These are phyloP conservation scores for Pyronema omphalodes DNA, from an alignment of 495 filamentous ascomycete genomes.

Conservation along the genomic window DNA sequence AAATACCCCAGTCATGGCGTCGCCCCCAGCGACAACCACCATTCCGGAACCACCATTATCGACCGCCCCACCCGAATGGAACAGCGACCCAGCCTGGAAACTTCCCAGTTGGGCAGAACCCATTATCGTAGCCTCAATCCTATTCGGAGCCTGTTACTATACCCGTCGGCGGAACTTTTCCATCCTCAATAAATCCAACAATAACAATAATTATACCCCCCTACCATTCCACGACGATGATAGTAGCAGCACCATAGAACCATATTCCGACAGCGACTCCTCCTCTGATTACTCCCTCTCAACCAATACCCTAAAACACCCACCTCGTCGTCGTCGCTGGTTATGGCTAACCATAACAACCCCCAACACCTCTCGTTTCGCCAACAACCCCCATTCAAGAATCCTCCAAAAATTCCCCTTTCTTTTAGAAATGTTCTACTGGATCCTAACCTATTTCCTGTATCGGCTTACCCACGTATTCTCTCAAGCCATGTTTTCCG, in stretches of 20 bases:
- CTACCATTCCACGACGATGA: conserved; percentile 15
- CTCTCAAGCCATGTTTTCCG: conserved; percentile 38
- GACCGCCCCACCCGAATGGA: conserved; percentile 22
- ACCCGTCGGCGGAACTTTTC: conserved; percentile 34
- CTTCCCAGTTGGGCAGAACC: conserved; percentile 40
- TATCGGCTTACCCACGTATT: conserved; percentile 42
- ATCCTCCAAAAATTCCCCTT: conserved; percentile 54
- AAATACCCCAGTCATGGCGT: neutral
- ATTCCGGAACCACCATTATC: conserved; percentile 6
- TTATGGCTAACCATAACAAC: conserved; percentile 33
- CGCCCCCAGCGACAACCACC: neutral
- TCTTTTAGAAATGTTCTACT: conserved; percentile 64
- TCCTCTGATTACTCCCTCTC: conserved; percentile 10
- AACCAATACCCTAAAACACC: conserved; percentile 25
- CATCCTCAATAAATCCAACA: conserved; percentile 25
- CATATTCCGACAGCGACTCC: conserved; percentile 21
- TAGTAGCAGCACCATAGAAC: conserved; percentile 6
- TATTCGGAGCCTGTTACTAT: conserved; percentile 37
- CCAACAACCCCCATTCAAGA: conserved; percentile 37
- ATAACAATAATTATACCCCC: conserved; percentile 21
- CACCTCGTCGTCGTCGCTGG: conserved; percentile 31
- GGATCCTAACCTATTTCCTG: conserved; percentile 52
- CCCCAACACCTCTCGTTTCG: conserved; percentile 41
- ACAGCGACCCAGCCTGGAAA: conserved; percentile 31
- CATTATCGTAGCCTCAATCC: conserved; percentile 39